A percentile compares a stretch with the other conserved stretches of the same genome.
Evolutionary conservation across 345 rosid genomes (phyloP).

Genomic region (Citrus hindsii): DNA sequence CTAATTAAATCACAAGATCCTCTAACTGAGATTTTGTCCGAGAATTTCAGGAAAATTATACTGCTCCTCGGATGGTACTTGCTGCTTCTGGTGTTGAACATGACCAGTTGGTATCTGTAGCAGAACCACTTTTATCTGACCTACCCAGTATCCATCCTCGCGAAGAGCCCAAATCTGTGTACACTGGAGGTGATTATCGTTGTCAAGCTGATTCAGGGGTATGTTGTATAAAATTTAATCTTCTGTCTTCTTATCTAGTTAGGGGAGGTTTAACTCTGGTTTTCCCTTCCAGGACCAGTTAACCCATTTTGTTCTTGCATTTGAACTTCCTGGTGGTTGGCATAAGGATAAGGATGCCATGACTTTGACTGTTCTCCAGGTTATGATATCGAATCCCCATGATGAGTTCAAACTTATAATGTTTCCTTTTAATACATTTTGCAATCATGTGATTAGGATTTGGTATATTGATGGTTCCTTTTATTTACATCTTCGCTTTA

Average conservation of each 20-base stretch:
- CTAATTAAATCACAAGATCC: background rate
- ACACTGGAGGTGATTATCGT: conserved; percentile 89
- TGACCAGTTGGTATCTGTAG: conserved; percentile 68
- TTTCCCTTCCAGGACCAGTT: conserved; percentile 30
- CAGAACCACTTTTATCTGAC: conserved; percentile 84
- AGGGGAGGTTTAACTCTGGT: background rate
- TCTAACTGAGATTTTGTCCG: conserved; percentile 11
- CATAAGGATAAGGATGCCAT: conserved; percentile 69
- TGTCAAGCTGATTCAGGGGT: conserved; percentile 84
- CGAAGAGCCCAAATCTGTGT: conserved; percentile 67
- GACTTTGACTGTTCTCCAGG: conserved; percentile 86
- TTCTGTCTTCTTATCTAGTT: conserved; percentile 3
- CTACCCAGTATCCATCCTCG: conserved; percentile 45
- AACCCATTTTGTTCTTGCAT: conserved; percentile 89
- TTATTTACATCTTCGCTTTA: background rate
- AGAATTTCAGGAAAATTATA: conserved; percentile 65
- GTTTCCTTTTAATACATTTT: background rate
- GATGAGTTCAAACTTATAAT: background rate
- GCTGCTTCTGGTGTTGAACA: conserved; percentile 88
- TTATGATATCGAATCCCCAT: conserved; percentile 18
- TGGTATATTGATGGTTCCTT: background rate
- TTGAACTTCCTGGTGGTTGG: conserved; percentile 94
- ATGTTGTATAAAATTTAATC: conserved; percentile 6
- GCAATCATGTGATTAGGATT: background rate
- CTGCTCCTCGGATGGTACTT: conserved; percentile 77